Conservation (phyloP, 2,329 filamentous ascomycete species). For the Podosphaera xanthii region DNA sequence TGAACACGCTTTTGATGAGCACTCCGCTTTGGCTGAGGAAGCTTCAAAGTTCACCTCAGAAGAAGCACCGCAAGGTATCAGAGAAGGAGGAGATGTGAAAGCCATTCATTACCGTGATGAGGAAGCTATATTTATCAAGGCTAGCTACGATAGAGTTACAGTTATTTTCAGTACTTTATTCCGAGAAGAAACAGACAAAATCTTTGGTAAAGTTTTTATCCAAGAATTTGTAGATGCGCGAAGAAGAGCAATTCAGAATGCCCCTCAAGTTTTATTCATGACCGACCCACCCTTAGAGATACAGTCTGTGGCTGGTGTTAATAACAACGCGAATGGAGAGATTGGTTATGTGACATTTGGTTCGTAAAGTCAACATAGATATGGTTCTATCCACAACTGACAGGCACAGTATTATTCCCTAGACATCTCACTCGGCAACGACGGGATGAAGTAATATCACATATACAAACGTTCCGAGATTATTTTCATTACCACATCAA, state of each 20-base stretch:
- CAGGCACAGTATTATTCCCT: constrained; percentile 63
- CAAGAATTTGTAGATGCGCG: constrained; percentile 97
- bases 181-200: constrained; percentile 86
- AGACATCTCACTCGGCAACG: constrained; percentile 78
- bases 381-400: constrained; percentile 6
- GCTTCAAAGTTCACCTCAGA: constrained; percentile 85
- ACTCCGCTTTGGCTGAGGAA: constrained; percentile 66
- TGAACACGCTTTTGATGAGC: constrained; percentile 87
- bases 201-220: constrained; percentile 95
- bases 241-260: constrained; percentile 88
- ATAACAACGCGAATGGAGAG: constrained; percentile 52
- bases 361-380: constrained; percentile 19
- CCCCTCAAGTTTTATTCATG: constrained; percentile 87
- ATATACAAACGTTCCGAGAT: constrained; percentile 98
- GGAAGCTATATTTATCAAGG: constrained; percentile 97
- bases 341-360: constrained; percentile 97
- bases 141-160: constrained; percentile 87
- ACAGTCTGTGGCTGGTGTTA: constrained; percentile 65
- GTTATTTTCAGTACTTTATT: constrained; percentile 99
- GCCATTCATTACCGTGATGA: constrained; percentile 96
- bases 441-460: constrained; percentile 87
- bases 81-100: constrained; percentile 80
- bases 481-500: constrained; percentile 99
- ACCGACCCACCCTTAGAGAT: constrained; percentile 87
- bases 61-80: constrained; percentile 73